phyloP scores from a whole-genome alignment of 306 rosid genomes.

The Cucumis sativus region Cucumber_9930_V3 NC_026655.2:18673001-18673500 shows the following conservation, averaged over 20 bases:
- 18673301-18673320: no score
- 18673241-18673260: neutral
- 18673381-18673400: neutral
- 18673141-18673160: neutral
- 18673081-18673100: neutral
- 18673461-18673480: neutral
- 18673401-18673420: neutral
- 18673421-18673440: neutral
- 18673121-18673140: neutral
- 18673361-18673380: neutral
- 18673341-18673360: neutral
- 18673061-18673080: neutral
- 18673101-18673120: neutral
- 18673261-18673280: neutral
- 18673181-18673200: neutral
- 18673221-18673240: neutral
- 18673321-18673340: neutral
- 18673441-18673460: neutral
- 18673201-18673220: neutral
- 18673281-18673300: neutral
- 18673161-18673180: neutral
- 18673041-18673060: neutral
- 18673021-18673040: neutral
- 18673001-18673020: neutral
- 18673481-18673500: no score